Evolutionary conservation across 257 asterid genomes (phyloP), one percentile per base, ranked within the genome.

Genomic region (Salvia miltiorrhiza): DNA sequence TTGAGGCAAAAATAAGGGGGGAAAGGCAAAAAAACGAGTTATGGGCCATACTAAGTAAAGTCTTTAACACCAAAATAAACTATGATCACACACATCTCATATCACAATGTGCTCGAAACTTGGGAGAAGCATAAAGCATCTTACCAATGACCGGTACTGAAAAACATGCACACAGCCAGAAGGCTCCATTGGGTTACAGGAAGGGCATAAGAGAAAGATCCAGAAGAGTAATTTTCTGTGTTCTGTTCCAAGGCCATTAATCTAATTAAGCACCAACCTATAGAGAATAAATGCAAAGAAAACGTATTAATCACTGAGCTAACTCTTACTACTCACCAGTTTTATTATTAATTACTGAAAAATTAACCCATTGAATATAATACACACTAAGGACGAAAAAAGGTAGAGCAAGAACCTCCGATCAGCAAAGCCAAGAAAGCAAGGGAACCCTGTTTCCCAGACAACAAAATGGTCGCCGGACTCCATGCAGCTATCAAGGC

Each of bases 101-200:
- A 65, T 26, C 35, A 45, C 54, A 24, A 61, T 53, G 49, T 43
- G 52, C 47, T 52, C 74, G 41, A 76, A 53, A 35, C 52, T 67
- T n/a, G 44, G 61, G 33, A 48, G 41, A 33, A 57, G 32, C 70
- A 43, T 39, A 40, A 53, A 61, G 63, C 26, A 73, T 50, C 87
- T 80, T 81, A 89, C 98, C 99, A 93, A 63, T 93, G 99, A 67
- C 97, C 99, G 6, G 96, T 83, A 81, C 93, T 78, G 89, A 93
- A 93, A 85, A 93, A 90, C 80, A 88, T 82, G 76, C 92, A 84
- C 69, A 89, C 87, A 8, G 95, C 89, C 60, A 93, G 76, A 78
- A 93, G 90, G 82, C 85, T 88, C 93, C 96, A 88, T 75, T 90
- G 96, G 49, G 83, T 83, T 44, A 89, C 90, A 35, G 96, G 88